Conservation (phyloP, 2,329 filamentous ascomycete genomes). For the Alternaria angustiovoidea region DNA sequence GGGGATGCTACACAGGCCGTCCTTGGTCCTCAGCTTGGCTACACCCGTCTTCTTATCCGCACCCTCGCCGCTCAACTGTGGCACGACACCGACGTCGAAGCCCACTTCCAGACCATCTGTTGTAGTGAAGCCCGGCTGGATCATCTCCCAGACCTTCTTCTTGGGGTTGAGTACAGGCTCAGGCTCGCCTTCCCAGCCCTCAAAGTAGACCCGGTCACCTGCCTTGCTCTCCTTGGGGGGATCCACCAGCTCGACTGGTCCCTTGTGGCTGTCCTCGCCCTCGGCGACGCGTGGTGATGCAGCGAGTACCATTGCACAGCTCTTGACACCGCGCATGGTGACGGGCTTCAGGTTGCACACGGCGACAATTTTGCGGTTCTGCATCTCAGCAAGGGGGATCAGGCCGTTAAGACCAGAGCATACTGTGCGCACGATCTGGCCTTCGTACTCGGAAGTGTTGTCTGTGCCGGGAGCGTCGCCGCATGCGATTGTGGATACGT, state of each 20-base stretch:
- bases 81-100: conserved; percentile 81
- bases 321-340: conserved; percentile 93
- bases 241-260: conserved; percentile 88
- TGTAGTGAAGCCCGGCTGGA: conserved; percentile 96
- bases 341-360: conserved; percentile 99
- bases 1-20: conserved; percentile 83
- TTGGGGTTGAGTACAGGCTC: conserved; percentile 96
- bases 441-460: conserved; percentile 90
- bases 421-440: conserved; percentile 90
- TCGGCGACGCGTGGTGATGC: conserved; percentile 85
- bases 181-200: conserved; percentile 92
- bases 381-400: conserved; percentile 93
- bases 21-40: conserved; percentile 76
- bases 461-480: conserved; percentile 86
- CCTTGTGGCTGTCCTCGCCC: conserved; percentile 85
- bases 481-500: conserved; percentile 93
- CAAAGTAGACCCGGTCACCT: conserved; percentile 89
- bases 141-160: conserved; percentile 99
- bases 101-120: conserved; percentile 81
- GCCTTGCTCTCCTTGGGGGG: conserved; percentile 81
- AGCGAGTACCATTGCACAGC: conserved; percentile 89
- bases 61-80: conserved; percentile 76
- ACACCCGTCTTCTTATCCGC: conserved; percentile 63
- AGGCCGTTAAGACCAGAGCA: conserved; percentile 97
- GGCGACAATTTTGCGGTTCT: conserved; percentile 90